Base-by-base conservation (phyloP, 768 basidiomycete genomes). In the Mycena epipterygia region DNA sequence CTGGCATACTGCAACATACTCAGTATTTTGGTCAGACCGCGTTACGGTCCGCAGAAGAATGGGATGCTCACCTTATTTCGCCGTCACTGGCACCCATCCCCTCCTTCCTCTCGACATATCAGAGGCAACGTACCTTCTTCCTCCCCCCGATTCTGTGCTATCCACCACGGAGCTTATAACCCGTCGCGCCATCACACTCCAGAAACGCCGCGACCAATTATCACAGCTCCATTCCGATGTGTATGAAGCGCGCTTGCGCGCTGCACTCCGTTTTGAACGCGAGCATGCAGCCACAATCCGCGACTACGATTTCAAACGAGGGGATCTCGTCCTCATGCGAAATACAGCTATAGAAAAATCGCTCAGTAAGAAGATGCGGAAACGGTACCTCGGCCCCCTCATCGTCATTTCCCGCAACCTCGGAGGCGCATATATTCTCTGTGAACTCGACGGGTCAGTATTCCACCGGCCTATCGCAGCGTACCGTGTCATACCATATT, bases 381-480 rank as follows among this genome's bases (percentile, higher is more conserved):
- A 27, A 64, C 6, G 75, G 0, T 84, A 84, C 59, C 68, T 80
- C 4, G 82, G 83, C 2, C 84, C 83, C 0, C 74, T 79, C 21
- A 73, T 79, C 13, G 78, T 84, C 12, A 63, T 81, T 9, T 70
- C 73, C 0, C 70, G 74, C 9, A 79, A 75, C 13, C 66, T 14
- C 19, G 78, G 77, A 0, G 77, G 78, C 13, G 72, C 78, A 0
- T 82, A 79, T 37, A 75, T 56, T n/a, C 55, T 56, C 2, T 56
- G 55, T 23, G 55, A 56, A 39, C 0, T 52, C 73, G 39, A 65
- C 29, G 64, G 64, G 9, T 53, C 64, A 42, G 64, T 65, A 2
- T 65, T 65, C 17, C 52, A 53, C 16, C 64, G 64, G 1, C 64
- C 64, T n/a, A 66, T 66, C 64, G 77, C 76, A 13, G 77, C 75